Conservation (phyloP, 1,139 yeast species). For the Pichia sp. region DNA sequence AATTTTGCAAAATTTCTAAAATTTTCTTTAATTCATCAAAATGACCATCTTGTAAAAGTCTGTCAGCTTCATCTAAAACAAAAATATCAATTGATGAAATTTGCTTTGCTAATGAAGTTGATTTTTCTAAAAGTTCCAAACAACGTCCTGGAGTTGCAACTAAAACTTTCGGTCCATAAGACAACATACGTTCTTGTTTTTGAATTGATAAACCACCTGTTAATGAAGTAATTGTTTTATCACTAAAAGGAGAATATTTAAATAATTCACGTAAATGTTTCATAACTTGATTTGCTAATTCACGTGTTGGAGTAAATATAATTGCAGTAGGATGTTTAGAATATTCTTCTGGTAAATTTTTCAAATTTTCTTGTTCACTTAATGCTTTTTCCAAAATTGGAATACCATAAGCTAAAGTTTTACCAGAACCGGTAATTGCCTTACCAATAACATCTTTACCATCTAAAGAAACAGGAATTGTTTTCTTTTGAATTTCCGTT, state of each 20-base stretch:
- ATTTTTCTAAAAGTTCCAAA: conserved; percentile 69
- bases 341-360: conserved; percentile 19
- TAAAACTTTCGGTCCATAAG: conserved; percentile 69
- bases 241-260: conserved; percentile 50
- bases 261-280: conserved; percentile 65
- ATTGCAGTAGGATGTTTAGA: conserved; percentile 61
- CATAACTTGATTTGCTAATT: conserved; percentile 89
- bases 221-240: conserved; percentile 61
- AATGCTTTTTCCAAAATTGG: conserved; percentile 76
- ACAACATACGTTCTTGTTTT: conserved; percentile 76
- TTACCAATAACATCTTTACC: conserved; percentile 88
- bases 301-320: conserved; percentile 92
- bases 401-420: conserved; percentile 89
- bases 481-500: conserved; percentile 71
- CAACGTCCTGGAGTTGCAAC: conserved; percentile 97
- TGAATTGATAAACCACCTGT: conserved; percentile 95
- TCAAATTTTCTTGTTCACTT: conserved; percentile 25
- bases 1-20: conserved; percentile 46
- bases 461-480: conserved; percentile 69
- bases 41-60: conserved; percentile 92
- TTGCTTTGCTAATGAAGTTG: conserved; percentile 45
- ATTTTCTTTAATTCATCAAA: conserved; percentile 88
- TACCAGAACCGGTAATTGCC: conserved; percentile 98
- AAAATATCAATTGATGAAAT: conserved; percentile 61
- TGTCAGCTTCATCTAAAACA: conserved; percentile 96